These are phyloP conservation scores for Diaporthe eres DNA, from an alignment of 2,329 filamentous ascomycete species.

Conservation along the genomic window DNA sequence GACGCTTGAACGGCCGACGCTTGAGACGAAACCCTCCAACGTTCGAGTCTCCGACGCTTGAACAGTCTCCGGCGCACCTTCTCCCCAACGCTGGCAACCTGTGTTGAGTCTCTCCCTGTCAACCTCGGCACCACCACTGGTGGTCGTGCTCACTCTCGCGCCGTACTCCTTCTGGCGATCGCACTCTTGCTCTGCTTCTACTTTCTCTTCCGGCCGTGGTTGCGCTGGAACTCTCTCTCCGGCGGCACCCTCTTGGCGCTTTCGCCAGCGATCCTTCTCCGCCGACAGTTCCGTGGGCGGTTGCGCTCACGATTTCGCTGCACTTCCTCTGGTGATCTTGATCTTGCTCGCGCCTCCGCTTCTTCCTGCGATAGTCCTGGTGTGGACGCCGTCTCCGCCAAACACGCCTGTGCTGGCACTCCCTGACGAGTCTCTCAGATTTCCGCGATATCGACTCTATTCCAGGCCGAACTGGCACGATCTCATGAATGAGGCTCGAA, in stretches of 20 bases:
- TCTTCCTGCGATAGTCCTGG: background rate
- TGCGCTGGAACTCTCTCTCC: background rate
- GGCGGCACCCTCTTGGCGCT: background rate
- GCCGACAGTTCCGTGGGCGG: too few relatives aligned
- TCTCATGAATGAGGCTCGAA: constrained; percentile 6
- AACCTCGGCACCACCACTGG: background rate
- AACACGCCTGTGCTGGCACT: background rate
- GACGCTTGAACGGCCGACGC: background rate
- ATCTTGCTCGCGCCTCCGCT: background rate
- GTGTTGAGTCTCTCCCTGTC: constrained; percentile 18
- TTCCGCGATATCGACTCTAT: background rate
- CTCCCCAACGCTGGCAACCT: background rate
- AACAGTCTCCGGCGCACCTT: background rate
- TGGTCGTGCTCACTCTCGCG: background rate
- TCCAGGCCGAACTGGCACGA: background rate
- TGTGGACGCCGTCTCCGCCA: background rate
- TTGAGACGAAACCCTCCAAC: background rate
- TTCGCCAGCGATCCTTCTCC: background rate
- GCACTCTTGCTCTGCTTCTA: background rate
- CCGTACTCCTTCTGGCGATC: background rate
- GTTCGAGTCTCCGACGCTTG: background rate
- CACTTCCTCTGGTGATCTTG: background rate
- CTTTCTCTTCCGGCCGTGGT: background rate
- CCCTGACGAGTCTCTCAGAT: constrained; percentile 9
- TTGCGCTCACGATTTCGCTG: background rate